Evolutionary conservation across 179 eudicot genomes (phyloP).

Genomic region (Actinidia polygama): DNA sequence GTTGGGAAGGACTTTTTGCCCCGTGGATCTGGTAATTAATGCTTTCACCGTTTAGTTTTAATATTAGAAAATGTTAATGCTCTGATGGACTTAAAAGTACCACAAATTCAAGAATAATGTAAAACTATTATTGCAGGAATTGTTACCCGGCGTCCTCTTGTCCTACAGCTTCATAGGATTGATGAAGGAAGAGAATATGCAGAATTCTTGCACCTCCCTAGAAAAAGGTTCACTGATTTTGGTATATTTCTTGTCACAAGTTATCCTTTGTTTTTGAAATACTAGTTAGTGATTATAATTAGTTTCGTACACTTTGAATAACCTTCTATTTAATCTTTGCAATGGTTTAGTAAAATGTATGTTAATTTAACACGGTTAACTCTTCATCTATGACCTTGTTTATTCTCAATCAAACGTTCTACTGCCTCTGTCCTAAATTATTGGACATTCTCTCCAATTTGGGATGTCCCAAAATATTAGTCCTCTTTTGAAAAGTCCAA

Average conservation of each 20-base stretch:
- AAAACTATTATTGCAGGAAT: conserved; percentile 56
- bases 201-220: conserved; percentile 90
- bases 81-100: neutral
- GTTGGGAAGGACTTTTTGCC: conserved; percentile 98
- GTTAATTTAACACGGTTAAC: neutral
- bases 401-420: too few species aligned
- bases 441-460: neutral
- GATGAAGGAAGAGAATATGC: conserved; percentile 94
- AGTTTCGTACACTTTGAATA: neutral
- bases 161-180: conserved; percentile 86
- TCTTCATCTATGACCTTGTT: neutral
- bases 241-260: conserved; percentile 46
- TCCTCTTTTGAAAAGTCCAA: neutral
- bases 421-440: neutral
- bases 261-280: neutral
- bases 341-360: neutral
- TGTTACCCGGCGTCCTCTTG: conserved; percentile 98
- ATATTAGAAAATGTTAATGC: neutral
- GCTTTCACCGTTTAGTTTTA: neutral
- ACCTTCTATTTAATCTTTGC: neutral
- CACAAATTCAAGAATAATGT: neutral
- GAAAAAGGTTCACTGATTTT: conserved; percentile 81
- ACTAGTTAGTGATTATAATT: neutral
- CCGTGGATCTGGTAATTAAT: conserved; percentile 91
- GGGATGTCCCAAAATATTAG: neutral